Evolutionary conservation across 2,329 filamentous ascomycete genomes (phyloP), one percentile per base, ranked within the genome.

Genomic region (Sporothrix inflata): DNA sequence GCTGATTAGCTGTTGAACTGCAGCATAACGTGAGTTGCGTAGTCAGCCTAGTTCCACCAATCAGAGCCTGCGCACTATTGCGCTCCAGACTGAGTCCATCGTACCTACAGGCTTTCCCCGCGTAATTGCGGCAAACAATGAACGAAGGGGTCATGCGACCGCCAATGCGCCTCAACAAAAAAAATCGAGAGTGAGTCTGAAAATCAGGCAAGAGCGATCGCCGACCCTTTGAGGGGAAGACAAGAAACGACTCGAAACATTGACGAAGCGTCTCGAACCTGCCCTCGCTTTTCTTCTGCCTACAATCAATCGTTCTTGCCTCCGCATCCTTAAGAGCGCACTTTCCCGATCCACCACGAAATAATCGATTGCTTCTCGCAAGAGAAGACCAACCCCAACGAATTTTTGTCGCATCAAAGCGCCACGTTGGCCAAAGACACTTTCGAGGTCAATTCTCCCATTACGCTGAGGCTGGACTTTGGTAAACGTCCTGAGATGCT

Each of bases 201-300:
- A 47, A 66, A 14, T 49, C 14, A 66, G 63, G 63, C 21, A 66
- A 49, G 63, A 34, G 63, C 63, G 63, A 66, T 66, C 63, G 63
- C 63, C 42, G n/a, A 16, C 8, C 7, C n/a, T 49, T 66, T 47
- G 30, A 68, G 27, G 47, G 63, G 12, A 51, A 11, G 24, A 34
- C 21, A 67, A 49, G 42, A 66, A 51, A 34, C 27, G 12, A 24
- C 40, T 47, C 24, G 14, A 9, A n/a, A 67, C 12, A 21, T 66
- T 12, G 24, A 34, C 19, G 4, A 24, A 63, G 34, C 12, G n/a
- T 55, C 16, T 51, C 27, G 30, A 9, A 38, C 65, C 45, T 67
- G 9, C 65, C 65, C 14, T 34, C 24, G 30, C 42, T 21, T 34
- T 51, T 11, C 14, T 30, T 45, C 6, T 47, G 24, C 14, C 24